phyloP scores from a whole-genome alignment of 202 grass and related monocot species.

The Dendrocalamus latiflorus region DNA sequence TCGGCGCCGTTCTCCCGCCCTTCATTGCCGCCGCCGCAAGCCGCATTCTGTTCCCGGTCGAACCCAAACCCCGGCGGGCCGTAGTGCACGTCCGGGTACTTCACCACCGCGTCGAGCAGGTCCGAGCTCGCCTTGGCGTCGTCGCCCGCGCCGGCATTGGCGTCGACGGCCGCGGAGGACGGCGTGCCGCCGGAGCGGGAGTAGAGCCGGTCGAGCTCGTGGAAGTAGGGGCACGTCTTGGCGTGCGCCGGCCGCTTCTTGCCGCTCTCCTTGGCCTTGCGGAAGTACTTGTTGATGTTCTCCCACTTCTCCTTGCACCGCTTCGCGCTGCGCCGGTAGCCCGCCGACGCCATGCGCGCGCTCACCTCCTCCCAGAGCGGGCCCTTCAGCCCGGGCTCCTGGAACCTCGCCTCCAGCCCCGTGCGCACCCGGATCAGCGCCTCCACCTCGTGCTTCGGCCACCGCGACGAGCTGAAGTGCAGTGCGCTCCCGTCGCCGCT shows the following conservation, averaged over 20 bases:
- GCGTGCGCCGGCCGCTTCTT: constrained; percentile 71
- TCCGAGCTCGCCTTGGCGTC: constrained; percentile 42
- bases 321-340: constrained; percentile 72
- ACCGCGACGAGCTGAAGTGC: constrained; percentile 49
- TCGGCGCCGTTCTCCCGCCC: neutral
- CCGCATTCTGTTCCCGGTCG: constrained; percentile 6
- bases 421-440: constrained; percentile 66
- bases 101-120: constrained; percentile 79
- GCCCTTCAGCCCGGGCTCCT: constrained; percentile 82
- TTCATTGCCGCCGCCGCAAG: neutral
- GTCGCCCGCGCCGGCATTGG: neutral
- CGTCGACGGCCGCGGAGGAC: neutral
- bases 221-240: constrained; percentile 91
- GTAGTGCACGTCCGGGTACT: constrained; percentile 43
- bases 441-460: constrained; percentile 90
- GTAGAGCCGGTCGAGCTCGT: constrained; percentile 87
- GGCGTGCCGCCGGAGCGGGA: constrained; percentile 31
- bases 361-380: constrained; percentile 98
- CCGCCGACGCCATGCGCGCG: constrained; percentile 62
- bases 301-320: constrained; percentile 99
- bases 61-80: constrained; percentile 36
- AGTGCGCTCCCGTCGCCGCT: neutral
- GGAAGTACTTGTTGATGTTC: constrained; percentile 99
- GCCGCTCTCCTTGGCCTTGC: constrained; percentile 86
- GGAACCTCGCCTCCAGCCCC: constrained; percentile 70